A percentile compares a stretch with the other conserved stretches of the same genome.
phyloP scores from a whole-genome alignment of 2,329 filamentous ascomycete species.

The Pezizomycotina sp. region DNA sequence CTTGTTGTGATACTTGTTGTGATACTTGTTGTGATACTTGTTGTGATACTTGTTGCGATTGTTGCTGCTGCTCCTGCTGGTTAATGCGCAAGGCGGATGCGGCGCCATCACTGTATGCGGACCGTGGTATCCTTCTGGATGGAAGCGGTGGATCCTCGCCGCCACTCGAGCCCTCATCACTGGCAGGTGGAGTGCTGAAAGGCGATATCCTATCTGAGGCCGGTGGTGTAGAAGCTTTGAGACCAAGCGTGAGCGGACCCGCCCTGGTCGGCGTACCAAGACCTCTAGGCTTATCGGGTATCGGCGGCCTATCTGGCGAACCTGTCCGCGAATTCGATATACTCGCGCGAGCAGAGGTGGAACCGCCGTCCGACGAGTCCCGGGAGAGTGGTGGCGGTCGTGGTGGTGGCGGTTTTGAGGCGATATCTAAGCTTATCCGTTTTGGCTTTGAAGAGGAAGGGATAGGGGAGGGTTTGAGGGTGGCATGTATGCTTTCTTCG shows the following conservation, averaged over 20 bases:
- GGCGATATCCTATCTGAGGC: constrained; percentile 24
- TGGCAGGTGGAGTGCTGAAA: constrained; percentile 25
- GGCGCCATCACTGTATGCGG: not conserved
- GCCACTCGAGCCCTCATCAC: constrained; percentile 20
- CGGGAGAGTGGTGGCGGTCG: constrained; percentile 7
- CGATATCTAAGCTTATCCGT: constrained; percentile 8
- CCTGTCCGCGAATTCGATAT: constrained; percentile 19
- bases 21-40: constrained; percentile 4
- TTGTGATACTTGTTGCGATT: constrained; percentile 7
- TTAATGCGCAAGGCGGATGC: not conserved
- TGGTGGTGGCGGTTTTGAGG: constrained; percentile 17
- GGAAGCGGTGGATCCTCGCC: constrained; percentile 1
- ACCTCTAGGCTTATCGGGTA: constrained; percentile 12
- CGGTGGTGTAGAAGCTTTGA: constrained; percentile 15
- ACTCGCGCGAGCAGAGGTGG: constrained; percentile 21
- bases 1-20: constrained; percentile 2
- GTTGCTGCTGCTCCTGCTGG: not conserved
- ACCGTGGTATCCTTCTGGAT: not conserved
- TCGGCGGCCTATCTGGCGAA: constrained; percentile 13
- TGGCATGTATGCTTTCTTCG: constrained; percentile 17
- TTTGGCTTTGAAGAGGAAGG: constrained; percentile 12
- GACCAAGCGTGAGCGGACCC: constrained; percentile 11
- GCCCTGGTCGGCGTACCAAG: constrained; percentile 5
- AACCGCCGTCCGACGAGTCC: constrained; percentile 5
- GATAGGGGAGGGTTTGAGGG: constrained; percentile 16